Base-by-base conservation (phyloP, 2,329 filamentous ascomycete species). In the Rutstroemia sp. region DNA sequence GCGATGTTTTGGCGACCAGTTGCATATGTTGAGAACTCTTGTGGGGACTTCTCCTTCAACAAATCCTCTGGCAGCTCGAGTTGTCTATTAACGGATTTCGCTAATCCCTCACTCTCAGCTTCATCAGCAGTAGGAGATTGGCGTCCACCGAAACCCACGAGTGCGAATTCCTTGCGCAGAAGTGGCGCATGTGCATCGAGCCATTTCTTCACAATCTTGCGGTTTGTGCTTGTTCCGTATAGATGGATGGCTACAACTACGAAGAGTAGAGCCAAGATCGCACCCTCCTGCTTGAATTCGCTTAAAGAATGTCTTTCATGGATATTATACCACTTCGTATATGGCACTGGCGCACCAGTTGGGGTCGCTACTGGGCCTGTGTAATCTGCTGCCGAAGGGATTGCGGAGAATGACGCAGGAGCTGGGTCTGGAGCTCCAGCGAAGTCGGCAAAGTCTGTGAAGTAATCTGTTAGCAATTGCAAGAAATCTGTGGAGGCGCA, bases 321-420 rank as follows among this genome's bases (percentile, higher is more conserved):
- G 60, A 97, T 78, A 56, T 91, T 90, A 76, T 97, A 99, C 94
- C 94, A 99, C 77, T 89, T 90, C 51, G 91, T 96, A 73, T 87
- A 96, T 14, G 89, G 88, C 25, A 78, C 75, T 45, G 70, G 73
- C 46, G 78, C 71, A 46, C 75, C 76, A 58, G 79, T 77, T 17
- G 73, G 69, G 34, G 68, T 65, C 49, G 73, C 71, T 44, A 73
- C 72, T 38, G 71, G 73, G 58, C 78, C 71, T 56, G 77, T 72
- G 61, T 78, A 73, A 58, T 76, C 73, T 57, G 73, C 73, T 46
- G 76, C 73, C 48, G 73, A 71, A 49, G 71, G 67, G 38, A 65
- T 63, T 56, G 76, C 71, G 51, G 74, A 73, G 68, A 77, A 71
- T 58, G 80, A 73, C 17, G 69, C 73, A 57, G 79, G 80, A 23